A percentile compares a stretch with the other conserved stretches of the same genome.
Conservation (phyloP, 768 basidiomycete species). For the Tephrocybe rancida region DNA sequence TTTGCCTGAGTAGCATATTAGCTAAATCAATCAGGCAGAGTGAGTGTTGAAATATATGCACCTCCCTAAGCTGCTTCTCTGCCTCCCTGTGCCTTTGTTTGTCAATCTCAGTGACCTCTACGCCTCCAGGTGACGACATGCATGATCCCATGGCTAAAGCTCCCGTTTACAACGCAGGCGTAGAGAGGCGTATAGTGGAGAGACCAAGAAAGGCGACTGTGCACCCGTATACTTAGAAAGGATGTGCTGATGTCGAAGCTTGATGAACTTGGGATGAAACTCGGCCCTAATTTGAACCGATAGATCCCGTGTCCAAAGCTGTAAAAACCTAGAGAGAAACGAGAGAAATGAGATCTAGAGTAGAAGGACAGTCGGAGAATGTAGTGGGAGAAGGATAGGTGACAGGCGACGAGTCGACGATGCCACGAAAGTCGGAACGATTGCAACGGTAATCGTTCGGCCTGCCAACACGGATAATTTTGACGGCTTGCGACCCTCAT, state of each 20-base stretch:
- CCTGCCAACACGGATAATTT: background rate
- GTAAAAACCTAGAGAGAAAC: background rate
- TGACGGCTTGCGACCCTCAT: background rate
- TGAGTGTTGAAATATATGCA: slow-evolving; percentile 30
- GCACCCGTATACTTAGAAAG: background rate
- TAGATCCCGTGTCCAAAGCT: no score
- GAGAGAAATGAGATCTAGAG: background rate
- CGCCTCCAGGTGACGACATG: slow-evolving; percentile 59
- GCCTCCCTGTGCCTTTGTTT: slow-evolving; percentile 65
- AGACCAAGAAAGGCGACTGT: slow-evolving; percentile 1
- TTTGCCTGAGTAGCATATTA: slow-evolving; percentile 57
- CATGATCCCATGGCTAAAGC: slow-evolving; percentile 72
- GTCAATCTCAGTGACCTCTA: slow-evolving; percentile 72
- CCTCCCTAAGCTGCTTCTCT: slow-evolving; percentile 80
- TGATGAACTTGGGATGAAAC: slow-evolving; percentile 1
- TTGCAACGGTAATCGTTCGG: background rate
- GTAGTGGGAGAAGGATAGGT: background rate
- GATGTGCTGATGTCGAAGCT: slow-evolving; percentile 2
- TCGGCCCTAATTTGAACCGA: background rate
- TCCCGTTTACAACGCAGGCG: background rate
- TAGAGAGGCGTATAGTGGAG: background rate
- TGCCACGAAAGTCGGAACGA: background rate
- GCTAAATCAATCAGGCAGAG: slow-evolving; percentile 1
- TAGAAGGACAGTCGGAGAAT: background rate
- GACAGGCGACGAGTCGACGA: background rate